These are phyloP conservation scores for Staphylotrichum longicolle DNA, from an alignment of 495 filamentous ascomycete species.

Conservation along the genomic window DNA sequence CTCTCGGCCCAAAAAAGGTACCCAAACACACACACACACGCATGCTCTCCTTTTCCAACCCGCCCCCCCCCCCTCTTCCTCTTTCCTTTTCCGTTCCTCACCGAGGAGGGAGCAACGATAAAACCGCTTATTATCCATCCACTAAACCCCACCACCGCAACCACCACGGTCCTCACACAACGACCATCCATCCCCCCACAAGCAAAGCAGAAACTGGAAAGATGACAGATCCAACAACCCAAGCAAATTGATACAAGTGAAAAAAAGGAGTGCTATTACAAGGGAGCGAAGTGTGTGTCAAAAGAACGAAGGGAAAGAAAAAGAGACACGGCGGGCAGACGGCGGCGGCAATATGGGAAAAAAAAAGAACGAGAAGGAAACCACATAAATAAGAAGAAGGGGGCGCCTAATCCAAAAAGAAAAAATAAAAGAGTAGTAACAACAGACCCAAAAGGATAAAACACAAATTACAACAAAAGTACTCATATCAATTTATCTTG, in stretches of 20 bases:
- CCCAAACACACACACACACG: too few relatives aligned
- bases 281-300: constrained; percentile 19
- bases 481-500: constrained; percentile 11
- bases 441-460: background rate
- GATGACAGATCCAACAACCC: constrained; percentile 2
- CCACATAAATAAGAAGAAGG: too few relatives aligned
- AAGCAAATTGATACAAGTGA: constrained; percentile 20
- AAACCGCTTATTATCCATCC: background rate
- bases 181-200: constrained; percentile 13
- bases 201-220: constrained; percentile 20
- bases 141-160: background rate
- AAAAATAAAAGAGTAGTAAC: background rate
- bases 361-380: constrained; percentile 7
- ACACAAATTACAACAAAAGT: constrained; percentile 27
- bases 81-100: background rate
- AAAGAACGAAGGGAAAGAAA: constrained; percentile 1
- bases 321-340: background rate
- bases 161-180: background rate
- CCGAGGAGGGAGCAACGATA: too few relatives aligned
- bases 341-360: constrained; percentile 15
- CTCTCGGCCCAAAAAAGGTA: too few relatives aligned
- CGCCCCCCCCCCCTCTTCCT: background rate
- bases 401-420: constrained; percentile 16
- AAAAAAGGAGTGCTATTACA: constrained; percentile 28
- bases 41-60: background rate